A percentile compares a stretch with the other conserved stretches of the same genome.
Conservation (phyloP, 805 yeast genomes). For the Kuraishia floccosa region DNA sequence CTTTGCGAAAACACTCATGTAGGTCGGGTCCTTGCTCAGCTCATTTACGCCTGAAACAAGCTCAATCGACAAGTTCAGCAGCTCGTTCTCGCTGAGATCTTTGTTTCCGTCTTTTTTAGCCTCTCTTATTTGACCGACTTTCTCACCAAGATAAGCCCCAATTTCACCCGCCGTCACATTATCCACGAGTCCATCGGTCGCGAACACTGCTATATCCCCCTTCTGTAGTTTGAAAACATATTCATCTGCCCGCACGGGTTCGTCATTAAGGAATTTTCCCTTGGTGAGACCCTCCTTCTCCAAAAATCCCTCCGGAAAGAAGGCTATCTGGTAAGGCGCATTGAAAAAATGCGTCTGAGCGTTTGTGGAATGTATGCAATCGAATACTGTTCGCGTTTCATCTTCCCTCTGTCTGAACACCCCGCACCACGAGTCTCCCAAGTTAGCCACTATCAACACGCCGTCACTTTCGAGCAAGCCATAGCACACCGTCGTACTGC, state of each 20-base stretch:
- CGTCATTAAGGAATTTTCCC: conserved; percentile 56
- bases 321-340: conserved; percentile 85
- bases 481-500: conserved; percentile 88
- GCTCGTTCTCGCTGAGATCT: conserved; percentile 6
- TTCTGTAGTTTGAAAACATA: conserved; percentile 53
- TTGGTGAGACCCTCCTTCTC: conserved; percentile 43
- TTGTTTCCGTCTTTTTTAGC: conserved; percentile 2
- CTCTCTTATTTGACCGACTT: conserved; percentile 19
- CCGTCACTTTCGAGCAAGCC: conserved; percentile 56
- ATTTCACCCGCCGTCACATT: conserved; percentile 68
- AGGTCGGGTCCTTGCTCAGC: conserved; percentile 61
- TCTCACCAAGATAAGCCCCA: conserved; percentile 53
- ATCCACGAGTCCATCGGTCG: conserved; percentile 92
- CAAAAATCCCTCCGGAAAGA: conserved; percentile 57
- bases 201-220: conserved; percentile 72
- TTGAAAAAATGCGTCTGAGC: conserved; percentile 83
- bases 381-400: conserved; percentile 11
- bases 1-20: conserved; percentile 81
- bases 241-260: conserved; percentile 58
- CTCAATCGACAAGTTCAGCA: conserved; percentile 33
- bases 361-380: conserved; percentile 52
- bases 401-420: conserved; percentile 41
- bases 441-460: conserved; percentile 52
- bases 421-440: conserved; percentile 95
- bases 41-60: conserved; percentile 59